A percentile compares a stretch with the other conserved stretches of the same genome.
These are phyloP conservation scores for Lepidium campestre DNA, from an alignment of 441 rosid species.

Conservation along the genomic window DNA sequence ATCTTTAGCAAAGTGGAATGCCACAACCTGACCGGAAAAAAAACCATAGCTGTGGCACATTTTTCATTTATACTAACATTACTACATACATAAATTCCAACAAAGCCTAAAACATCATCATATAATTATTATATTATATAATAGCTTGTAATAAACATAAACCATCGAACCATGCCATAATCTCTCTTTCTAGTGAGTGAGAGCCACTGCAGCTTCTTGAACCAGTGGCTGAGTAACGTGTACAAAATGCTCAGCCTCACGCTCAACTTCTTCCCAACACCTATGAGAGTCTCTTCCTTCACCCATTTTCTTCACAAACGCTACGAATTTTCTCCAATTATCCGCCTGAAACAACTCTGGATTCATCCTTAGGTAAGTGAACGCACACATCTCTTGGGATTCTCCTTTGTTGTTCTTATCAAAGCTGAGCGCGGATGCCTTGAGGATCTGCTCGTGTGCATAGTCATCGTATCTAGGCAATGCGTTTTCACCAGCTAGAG, in stretches of 20 bases:
- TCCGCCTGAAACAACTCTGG: conserved; percentile 64
- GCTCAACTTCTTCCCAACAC: conserved; percentile 77
- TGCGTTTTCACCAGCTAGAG: conserved; percentile 89
- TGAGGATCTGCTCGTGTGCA: conserved; percentile 72
- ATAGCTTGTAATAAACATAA: not conserved
- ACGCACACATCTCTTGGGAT: conserved; percentile 74
- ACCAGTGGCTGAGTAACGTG: conserved; percentile 60
- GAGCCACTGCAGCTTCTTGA: conserved; percentile 72
- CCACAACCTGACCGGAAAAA: conserved; percentile 16
- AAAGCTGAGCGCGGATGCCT: conserved; percentile 47
- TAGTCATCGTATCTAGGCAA: conserved; percentile 68
- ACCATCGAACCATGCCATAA: not conserved
- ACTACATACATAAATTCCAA: conserved; percentile 9
- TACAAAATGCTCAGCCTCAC: conserved; percentile 83
- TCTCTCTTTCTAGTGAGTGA: conserved; percentile 35
- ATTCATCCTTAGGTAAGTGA: conserved; percentile 87
- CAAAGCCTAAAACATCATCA: conserved; percentile 6
- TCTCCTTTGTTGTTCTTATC: conserved; percentile 32
- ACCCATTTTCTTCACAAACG: conserved; percentile 85
- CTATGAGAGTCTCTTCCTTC: conserved; percentile 49
- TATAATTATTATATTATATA: not conserved
- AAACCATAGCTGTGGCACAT: conserved; percentile 12
- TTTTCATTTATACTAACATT: not conserved
- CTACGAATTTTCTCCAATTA: conserved; percentile 82
- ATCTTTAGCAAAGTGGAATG: not conserved